phyloP scores from a whole-genome alignment of 2,329 filamentous ascomycete genomes.

The Trichoderma breve region DNA sequence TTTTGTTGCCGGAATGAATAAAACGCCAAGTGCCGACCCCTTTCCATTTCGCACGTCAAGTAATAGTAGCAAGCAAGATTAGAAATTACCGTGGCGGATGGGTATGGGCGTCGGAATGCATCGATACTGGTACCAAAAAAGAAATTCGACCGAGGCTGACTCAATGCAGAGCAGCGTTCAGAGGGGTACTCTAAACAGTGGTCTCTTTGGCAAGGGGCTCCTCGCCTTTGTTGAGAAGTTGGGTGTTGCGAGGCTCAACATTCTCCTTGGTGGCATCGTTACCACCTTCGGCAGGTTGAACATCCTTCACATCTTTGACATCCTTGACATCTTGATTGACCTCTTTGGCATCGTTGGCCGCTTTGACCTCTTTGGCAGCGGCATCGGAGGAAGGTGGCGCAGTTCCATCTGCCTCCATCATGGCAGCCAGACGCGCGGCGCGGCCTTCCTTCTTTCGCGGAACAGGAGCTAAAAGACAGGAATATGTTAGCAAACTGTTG shows the following conservation, averaged over 20 bases:
- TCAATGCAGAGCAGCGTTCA: neutral
- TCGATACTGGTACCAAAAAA: neutral
- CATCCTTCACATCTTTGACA: neutral
- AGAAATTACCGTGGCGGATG: neutral
- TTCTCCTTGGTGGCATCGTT: slow-evolving; percentile 8
- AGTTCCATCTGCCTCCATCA: slow-evolving; percentile 46
- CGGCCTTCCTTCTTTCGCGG: slow-evolving; percentile 56
- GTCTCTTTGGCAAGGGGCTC: neutral
- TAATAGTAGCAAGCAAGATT: neutral
- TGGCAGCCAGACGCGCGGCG: slow-evolving; percentile 51
- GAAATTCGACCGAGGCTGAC: neutral
- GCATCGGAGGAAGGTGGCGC: neutral
- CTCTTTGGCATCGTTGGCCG: neutral
- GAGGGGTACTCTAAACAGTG: neutral
- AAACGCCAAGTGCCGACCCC: slow-evolving; percentile 5
- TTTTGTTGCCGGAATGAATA: neutral
- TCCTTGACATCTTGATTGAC: neutral
- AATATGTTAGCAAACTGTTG: slow-evolving; percentile 22
- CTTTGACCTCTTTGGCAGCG: neutral
- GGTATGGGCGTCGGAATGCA: slow-evolving; percentile 2
- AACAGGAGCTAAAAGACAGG: slow-evolving; percentile 41
- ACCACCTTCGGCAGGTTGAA: neutral
- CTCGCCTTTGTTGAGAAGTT: neutral
- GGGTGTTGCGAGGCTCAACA: neutral
- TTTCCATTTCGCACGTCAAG: neutral